Conservation (phyloP, 768 basidiomycete genomes). For the Bullera alba region DNA sequence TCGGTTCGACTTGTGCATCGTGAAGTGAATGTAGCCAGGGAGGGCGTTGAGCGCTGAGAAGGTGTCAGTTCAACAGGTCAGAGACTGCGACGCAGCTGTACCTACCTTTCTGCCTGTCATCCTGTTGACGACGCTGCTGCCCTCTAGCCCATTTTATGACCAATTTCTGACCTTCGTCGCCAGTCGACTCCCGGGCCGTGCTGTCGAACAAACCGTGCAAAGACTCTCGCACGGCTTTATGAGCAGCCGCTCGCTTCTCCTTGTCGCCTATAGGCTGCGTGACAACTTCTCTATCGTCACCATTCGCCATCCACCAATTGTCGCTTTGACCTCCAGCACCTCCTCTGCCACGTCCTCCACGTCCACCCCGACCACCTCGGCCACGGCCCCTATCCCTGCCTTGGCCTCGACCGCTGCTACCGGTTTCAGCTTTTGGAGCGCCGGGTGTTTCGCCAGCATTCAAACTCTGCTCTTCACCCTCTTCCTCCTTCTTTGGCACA, state of each 20-base stretch:
- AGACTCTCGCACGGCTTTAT: constrained; percentile 68
- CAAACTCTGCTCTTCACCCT: not conserved
- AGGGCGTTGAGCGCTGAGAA: constrained; percentile 13
- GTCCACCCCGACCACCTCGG: constrained; percentile 22
- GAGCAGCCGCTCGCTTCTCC: constrained; percentile 69
- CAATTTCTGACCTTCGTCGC: constrained; percentile 67
- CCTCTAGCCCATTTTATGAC: constrained; percentile 62
- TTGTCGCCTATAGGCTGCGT: constrained; percentile 79
- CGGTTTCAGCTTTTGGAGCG: not conserved
- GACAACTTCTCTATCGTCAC: constrained; percentile 67
- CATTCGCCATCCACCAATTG: constrained; percentile 44
- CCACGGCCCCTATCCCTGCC: constrained; percentile 42
- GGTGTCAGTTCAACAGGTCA: not conserved
- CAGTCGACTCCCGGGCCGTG: constrained; percentile 53
- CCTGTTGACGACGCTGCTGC: not conserved
- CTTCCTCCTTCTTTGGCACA: not conserved
- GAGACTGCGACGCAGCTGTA: not conserved
- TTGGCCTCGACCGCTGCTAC: constrained; percentile 22
- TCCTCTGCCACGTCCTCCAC: constrained; percentile 26
- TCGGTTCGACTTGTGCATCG: constrained; percentile 91
- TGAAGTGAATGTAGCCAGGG: constrained; percentile 85
- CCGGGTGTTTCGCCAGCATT: not conserved
- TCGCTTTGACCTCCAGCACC: constrained; percentile 24
- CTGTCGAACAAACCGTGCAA: constrained; percentile 80
- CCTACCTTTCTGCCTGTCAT: not conserved